Evolutionary conservation across 495 filamentous ascomycete species (phyloP), one percentile per base, ranked within the genome.

Genomic region (Lasiosphaeria hispida): DNA sequence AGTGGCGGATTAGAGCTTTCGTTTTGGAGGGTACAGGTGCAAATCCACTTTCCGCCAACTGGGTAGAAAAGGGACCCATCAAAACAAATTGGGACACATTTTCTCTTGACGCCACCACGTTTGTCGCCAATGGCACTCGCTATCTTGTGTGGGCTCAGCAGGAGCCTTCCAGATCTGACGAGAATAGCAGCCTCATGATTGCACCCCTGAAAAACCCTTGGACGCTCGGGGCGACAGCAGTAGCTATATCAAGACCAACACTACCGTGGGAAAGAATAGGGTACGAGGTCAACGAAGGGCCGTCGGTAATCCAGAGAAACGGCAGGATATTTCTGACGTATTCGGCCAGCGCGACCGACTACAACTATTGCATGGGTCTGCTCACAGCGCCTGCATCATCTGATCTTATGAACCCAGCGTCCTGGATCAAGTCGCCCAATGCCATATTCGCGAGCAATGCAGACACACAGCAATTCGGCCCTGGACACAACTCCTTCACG

Each of bases 271-370:
- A 83, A 53, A 73, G 69, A 0, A 77, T 79, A 13, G 73, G 74
- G 1, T 76, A 78, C 10, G 76, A 79, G 14, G 78, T 83, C 23
- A 83, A 83, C 48, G 84, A 84, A 50, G 83, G 83, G 11, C 77
- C 83, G 38, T 75, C 76, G 9, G 70, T 70, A n/a, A 36, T 69
- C 33, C 61, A 67, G 44, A 44, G 58, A 1, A 69, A 69, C 53
- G 80, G 77, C 8, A 72, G 69, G 35, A 76, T 76, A 11, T 80
- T 78, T 43, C 23, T 84, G 38, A 68, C 72, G 1, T 84, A 75
- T 65, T 78, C 76, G 2, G 81, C 80, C n/a, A 76, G 71, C 51
- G 64, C 66, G 6, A 69, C 66, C 2, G 64, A 69, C 35, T 72
- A 72, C 51, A 68, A 77, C 56, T 83, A 84, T 66, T 76, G 71